Evolutionary conservation across 2,329 filamentous ascomycete species (phyloP).

Genomic region (Phialemoniopsis sp.): DNA sequence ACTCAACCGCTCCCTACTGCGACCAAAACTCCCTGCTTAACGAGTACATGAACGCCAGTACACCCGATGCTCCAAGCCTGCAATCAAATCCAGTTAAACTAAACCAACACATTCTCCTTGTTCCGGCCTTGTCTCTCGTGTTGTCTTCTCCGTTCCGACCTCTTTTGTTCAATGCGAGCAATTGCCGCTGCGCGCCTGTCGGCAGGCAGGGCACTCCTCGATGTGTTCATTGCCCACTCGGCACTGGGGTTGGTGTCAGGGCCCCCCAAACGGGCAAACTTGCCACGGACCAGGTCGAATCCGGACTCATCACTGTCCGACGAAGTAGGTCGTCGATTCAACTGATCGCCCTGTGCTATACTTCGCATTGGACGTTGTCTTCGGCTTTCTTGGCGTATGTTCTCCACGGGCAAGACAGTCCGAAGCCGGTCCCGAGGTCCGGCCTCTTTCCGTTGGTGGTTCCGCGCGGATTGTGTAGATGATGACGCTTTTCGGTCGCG

Average conservation of each 20-base stretch:
- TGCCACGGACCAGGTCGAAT: slow-evolving; percentile 41
- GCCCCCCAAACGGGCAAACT: slow-evolving; percentile 39
- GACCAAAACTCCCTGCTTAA: too few species aligned
- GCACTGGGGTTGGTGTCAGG: slow-evolving; percentile 24
- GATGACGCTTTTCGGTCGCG: too few species aligned
- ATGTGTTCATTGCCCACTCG: slow-evolving; percentile 28
- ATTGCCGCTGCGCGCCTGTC: slow-evolving; percentile 50
- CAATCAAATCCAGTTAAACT: neutral
- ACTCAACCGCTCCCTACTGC: too few species aligned
- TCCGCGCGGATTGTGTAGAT: too few species aligned
- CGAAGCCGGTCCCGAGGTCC: too few species aligned
- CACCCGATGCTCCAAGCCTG: neutral
- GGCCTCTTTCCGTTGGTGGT: too few species aligned
- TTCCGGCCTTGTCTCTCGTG: slow-evolving; percentile 26
- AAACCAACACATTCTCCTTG: slow-evolving; percentile 46
- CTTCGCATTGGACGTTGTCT: neutral
- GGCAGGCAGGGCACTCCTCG: slow-evolving; percentile 40
- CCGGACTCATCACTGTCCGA: slow-evolving; percentile 22
- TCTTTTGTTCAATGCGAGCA: slow-evolving; percentile 49
- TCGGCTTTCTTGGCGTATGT: neutral
- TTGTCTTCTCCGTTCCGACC: slow-evolving; percentile 41
- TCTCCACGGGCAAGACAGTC: too few species aligned
- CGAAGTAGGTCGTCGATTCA: slow-evolving; percentile 14
- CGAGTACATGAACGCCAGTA: too few species aligned
- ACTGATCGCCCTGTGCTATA: too few species aligned